These are phyloP conservation scores for Cytospora piceae DNA, from an alignment of 2,329 filamentous ascomycete genomes.

Conservation along the genomic window DNA sequence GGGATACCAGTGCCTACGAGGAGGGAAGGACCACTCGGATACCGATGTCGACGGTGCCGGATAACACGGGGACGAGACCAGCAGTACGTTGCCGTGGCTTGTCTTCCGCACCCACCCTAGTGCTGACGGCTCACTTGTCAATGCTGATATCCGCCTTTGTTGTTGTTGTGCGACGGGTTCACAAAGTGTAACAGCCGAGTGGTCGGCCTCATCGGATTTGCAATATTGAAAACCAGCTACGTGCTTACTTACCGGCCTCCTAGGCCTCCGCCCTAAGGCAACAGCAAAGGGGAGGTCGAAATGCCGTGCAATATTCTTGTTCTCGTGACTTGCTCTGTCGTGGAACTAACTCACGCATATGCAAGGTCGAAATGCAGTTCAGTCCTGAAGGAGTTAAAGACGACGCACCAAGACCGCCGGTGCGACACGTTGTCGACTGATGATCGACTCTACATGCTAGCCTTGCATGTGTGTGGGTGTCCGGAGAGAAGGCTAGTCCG, in stretches of 20 bases:
- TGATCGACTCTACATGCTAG: background rate
- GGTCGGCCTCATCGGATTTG: too few species aligned
- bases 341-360: background rate
- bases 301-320: background rate
- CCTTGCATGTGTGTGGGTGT: conserved; percentile 1
- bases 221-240: background rate
- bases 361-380: background rate
- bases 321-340: background rate
- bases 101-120: conserved; percentile 13
- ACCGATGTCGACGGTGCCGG: conserved; percentile 1
- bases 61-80: conserved; percentile 13
- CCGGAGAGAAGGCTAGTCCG: background rate
- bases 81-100: conserved; percentile 9
- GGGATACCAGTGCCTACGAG: background rate
- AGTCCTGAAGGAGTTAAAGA: background rate
- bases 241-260: too few species aligned
- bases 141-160: conserved; percentile 12
- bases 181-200: background rate
- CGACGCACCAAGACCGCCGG: background rate
- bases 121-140: conserved; percentile 19
- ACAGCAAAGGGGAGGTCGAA: background rate
- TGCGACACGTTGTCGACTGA: conserved; percentile 1
- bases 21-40: conserved; percentile 7
- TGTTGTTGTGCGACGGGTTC: background rate
- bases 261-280: background rate